Conservation (phyloP, 2,329 filamentous ascomycete species). For the Hypocreales sp. region DNA sequence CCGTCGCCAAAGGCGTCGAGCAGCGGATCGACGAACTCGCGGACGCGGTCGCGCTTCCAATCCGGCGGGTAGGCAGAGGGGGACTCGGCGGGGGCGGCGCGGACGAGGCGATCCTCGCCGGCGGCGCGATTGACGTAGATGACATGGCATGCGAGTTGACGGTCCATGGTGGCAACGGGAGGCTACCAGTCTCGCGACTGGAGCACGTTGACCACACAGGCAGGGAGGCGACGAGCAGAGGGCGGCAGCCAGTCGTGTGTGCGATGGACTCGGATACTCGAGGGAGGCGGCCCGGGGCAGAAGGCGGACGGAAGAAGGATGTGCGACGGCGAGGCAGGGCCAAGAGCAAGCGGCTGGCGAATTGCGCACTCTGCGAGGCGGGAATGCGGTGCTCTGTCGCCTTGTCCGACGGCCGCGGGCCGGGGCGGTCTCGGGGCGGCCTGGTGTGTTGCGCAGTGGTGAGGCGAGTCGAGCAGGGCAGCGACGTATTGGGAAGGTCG, state of each 20-base stretch:
- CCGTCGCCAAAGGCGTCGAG: constrained; percentile 40
- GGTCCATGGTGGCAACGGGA: constrained; percentile 40
- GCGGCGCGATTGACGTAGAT: constrained; percentile 44
- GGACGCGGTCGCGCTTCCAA: constrained; percentile 23
- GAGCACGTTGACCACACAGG: constrained; percentile 36
- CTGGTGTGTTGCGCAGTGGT: too few relatives aligned
- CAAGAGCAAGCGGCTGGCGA: background rate
- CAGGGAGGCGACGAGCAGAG: constrained; percentile 6
- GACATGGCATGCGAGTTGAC: constrained; percentile 38
- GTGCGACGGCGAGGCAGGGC: background rate
- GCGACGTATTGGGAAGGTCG: too few relatives aligned
- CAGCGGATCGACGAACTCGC: constrained; percentile 30
- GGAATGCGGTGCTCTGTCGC: too few relatives aligned
- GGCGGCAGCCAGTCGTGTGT: background rate
- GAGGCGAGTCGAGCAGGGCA: too few relatives aligned
- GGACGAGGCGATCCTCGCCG: constrained; percentile 28
- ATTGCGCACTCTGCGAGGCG: background rate
- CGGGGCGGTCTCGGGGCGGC: too few relatives aligned
- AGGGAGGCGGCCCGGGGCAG: background rate
- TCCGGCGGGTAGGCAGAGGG: constrained; percentile 7
- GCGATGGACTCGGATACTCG: constrained; percentile 1
- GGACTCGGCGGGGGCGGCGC: constrained; percentile 8
- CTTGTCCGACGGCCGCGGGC: too few relatives aligned
- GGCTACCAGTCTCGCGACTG: constrained; percentile 47
- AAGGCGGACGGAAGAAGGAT: background rate